Base-by-base conservation (phyloP, 148 eudicot species). In the Bassia scoparia region DNA sequence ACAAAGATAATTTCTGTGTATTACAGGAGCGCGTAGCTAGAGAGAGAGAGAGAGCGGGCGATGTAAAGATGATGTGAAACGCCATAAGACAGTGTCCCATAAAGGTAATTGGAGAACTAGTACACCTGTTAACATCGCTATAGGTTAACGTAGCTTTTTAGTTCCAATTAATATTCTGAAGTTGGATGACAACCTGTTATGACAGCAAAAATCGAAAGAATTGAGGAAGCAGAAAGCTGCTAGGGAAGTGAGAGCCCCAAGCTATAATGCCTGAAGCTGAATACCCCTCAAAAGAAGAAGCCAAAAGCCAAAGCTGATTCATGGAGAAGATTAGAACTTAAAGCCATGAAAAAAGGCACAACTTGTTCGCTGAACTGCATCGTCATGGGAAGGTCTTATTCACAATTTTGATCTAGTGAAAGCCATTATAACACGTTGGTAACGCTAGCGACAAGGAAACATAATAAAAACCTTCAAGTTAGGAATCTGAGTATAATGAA, bases 161-260 rank as follows among this genome's bases (percentile, higher is more conserved):
- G 12, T 8, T 8, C 46, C 1, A 41, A 41, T 27, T 53, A 13
- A 18, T 30, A 34, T 34, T 41, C 56, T 20, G 9, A 29, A 12
- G 52, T 66, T 59, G 55, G 59, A 31, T 58, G 20, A 0, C 20
- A 21, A 11, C 31, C 16, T 30, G 27, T n/a, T 24, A 33, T 26
- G 84, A 84, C 92, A 90, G 98, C 67, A 83, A 79, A 93, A 93
- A 82, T 83, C 96, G 2, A 90, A 89, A 83, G 90, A 85, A 68
- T 79, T 84, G 1, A 71, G 86, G 37, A 84, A 77, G 71, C 75
- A 74, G 69, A 93, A 83, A 77, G 76, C 84, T 53, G 62, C 44
- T 24, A 89, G 84, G 70, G 81, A 78, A 31, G 83, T 86, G 38
- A 85, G 87, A 72, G 83, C 91, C 59, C 76, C 80, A 68, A 79